phyloP scores from a whole-genome alignment of 2,329 filamentous ascomycete species.

The Corynespora cassiicola region DNA sequence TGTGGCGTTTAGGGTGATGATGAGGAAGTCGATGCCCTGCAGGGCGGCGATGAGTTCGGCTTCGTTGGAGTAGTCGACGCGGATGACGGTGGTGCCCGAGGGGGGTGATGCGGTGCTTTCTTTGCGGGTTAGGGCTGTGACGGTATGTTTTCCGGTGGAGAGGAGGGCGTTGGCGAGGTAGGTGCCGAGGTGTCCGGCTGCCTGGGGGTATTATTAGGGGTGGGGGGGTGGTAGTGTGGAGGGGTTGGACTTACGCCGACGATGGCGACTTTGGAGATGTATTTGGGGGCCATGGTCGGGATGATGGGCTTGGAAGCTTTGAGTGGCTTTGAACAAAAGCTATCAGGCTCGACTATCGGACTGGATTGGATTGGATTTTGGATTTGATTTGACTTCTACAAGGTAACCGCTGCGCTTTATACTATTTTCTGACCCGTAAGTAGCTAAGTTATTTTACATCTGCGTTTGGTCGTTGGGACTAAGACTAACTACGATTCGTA shows the following conservation, averaged over 20 bases:
- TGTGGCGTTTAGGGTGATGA: slow-evolving; percentile 41
- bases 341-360: no score
- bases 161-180: slow-evolving; percentile 47
- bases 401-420: no score
- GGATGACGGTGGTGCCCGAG: slow-evolving; percentile 44
- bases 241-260: slow-evolving; percentile 38
- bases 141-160: slow-evolving; percentile 15
- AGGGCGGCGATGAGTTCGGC: slow-evolving; percentile 41
- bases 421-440: no score
- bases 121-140: slow-evolving; percentile 50
- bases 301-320: not conserved
- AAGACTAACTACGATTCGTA: no score
- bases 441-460: no score
- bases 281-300: slow-evolving; percentile 19
- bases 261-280: slow-evolving; percentile 45
- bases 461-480: no score
- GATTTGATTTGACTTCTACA: no score
- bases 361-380: no score
- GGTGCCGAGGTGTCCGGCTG: slow-evolving; percentile 45
- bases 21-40: slow-evolving; percentile 44
- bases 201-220: slow-evolving; percentile 28
- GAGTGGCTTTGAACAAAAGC: no score
- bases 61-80: slow-evolving; percentile 48
- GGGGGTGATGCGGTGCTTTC: slow-evolving; percentile 51
- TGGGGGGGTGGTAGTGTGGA: not conserved